Conservation (phyloP, 768 basidiomycete species). For the Clavaria fumosa region DNA sequence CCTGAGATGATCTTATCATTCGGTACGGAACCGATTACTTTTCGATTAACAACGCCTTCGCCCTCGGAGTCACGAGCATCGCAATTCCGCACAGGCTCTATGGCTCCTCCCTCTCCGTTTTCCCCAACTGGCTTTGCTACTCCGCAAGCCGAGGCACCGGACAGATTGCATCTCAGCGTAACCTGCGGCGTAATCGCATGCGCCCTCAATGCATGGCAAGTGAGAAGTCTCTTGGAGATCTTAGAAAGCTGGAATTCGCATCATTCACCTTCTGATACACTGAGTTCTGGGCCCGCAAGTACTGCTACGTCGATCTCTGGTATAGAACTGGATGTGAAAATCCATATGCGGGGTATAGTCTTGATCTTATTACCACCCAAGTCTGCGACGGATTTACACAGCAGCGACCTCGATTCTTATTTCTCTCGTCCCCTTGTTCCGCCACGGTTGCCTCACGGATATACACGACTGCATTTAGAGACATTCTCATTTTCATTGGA, state of each 20-base stretch:
- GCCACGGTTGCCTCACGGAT: constrained; percentile 32
- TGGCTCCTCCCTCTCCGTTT: constrained; percentile 9
- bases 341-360: constrained; percentile 30
- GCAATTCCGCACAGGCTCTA: background rate
- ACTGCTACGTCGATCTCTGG: constrained; percentile 9
- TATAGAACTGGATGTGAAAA: constrained; percentile 19
- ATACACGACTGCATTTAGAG: constrained; percentile 40
- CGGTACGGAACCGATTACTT: constrained; percentile 41
- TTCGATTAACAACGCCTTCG: constrained; percentile 37
- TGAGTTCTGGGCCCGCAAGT: background rate
- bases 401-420: constrained; percentile 20
- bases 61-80: constrained; percentile 8
- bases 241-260: constrained; percentile 19
- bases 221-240: constrained; percentile 32
- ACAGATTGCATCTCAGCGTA: constrained; percentile 26
- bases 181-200: constrained; percentile 38
- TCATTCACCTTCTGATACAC: constrained; percentile 3
- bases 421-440: constrained; percentile 48
- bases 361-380: constrained; percentile 31
- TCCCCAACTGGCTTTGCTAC: constrained; percentile 2
- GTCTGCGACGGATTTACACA: constrained; percentile 8
- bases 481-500: constrained; percentile 15
- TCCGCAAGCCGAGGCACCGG: constrained; percentile 8
- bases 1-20: constrained; percentile 45
- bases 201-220: constrained; percentile 40